Conservation (phyloP, 2,329 filamentous ascomycete species). For the Tympanopsis confertula region DNA sequence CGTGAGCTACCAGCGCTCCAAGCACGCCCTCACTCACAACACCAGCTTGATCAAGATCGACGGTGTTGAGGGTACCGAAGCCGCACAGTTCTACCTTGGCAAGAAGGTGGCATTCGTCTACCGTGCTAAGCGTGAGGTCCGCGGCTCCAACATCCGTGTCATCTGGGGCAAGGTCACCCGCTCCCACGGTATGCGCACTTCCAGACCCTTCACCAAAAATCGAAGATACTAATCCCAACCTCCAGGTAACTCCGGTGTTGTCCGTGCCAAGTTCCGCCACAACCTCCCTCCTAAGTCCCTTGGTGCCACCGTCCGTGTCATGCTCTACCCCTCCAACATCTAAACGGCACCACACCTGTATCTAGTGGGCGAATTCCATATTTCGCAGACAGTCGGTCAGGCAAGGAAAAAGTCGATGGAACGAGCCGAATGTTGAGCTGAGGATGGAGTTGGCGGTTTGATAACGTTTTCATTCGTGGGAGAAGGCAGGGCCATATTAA, state of each 20-base stretch:
- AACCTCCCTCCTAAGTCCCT: conserved; percentile 96
- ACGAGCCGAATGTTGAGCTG: neutral
- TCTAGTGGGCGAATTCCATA: neutral
- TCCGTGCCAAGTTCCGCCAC: conserved; percentile 91
- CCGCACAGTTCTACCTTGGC: conserved; percentile 95
- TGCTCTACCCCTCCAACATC: conserved; percentile 97
- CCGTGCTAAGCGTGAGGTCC: conserved; percentile 77
- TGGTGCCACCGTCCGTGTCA: conserved; percentile 89
- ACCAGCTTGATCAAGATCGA: conserved; percentile 94
- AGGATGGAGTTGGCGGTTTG: conserved; percentile 1
- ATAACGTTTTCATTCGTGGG: conserved; percentile 2
- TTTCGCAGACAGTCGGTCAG: neutral
- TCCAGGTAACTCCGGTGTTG: conserved; percentile 88
- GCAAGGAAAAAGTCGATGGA: conserved; percentile 18
- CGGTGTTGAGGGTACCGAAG: conserved; percentile 83
- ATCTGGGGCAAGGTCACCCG: conserved; percentile 99
- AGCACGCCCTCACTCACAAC: conserved; percentile 81
- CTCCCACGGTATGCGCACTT: conserved; percentile 63
- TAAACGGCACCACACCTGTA: conserved; percentile 33
- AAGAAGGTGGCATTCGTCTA: conserved; percentile 99
- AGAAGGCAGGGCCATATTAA: conserved; percentile 1
- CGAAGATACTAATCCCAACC: neutral
- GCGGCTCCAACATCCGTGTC: conserved; percentile 95
- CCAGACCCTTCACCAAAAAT: conserved; percentile 3
- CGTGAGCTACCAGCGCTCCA: conserved; percentile 93